phyloP scores from a whole-genome alignment of 352 stramenopile species.

The Phytophthora nicotianae region DNA sequence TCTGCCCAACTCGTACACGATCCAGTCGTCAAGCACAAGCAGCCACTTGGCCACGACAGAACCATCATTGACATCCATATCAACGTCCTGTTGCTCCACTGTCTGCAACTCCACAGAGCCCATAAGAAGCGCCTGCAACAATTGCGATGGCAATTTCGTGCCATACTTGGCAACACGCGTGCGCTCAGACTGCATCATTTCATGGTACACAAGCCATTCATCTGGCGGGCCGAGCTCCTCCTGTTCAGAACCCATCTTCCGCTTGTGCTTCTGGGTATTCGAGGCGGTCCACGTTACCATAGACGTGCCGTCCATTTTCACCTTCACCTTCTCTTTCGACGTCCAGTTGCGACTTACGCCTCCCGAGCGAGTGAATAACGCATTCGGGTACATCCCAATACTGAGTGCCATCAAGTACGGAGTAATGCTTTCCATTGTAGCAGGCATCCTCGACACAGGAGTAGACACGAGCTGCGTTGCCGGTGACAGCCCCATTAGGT shows the following conservation, averaged over 20 bases:
- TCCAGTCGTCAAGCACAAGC: conserved; percentile 77
- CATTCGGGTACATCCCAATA: conserved; percentile 79
- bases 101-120: conserved; percentile 47
- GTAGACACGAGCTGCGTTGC: conserved; percentile 48
- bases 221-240: conserved; percentile 34
- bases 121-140: conserved; percentile 71
- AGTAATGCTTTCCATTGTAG: conserved; percentile 40
- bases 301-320: conserved; percentile 64
- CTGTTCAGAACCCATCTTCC: conserved; percentile 22
- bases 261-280: conserved; percentile 33
- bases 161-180: conserved; percentile 71
- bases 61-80: conserved; percentile 12
- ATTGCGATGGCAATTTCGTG: conserved; percentile 63
- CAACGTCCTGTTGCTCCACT: conserved; percentile 34
- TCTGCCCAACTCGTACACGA: conserved; percentile 63
- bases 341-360: conserved; percentile 65
- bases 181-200: conserved; percentile 86
- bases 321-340: conserved; percentile 85
- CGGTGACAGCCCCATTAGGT: conserved; percentile 50
- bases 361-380: conserved; percentile 51
- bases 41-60: conserved; percentile 37
- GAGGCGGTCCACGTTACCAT: conserved; percentile 47
- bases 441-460: conserved; percentile 9
- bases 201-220: conserved; percentile 83
- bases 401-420: conserved; percentile 72